Evolutionary conservation across 1,139 yeast genomes (phyloP), one percentile per base, ranked within the genome.

Genomic region (Suhomyces coccinellae): DNA sequence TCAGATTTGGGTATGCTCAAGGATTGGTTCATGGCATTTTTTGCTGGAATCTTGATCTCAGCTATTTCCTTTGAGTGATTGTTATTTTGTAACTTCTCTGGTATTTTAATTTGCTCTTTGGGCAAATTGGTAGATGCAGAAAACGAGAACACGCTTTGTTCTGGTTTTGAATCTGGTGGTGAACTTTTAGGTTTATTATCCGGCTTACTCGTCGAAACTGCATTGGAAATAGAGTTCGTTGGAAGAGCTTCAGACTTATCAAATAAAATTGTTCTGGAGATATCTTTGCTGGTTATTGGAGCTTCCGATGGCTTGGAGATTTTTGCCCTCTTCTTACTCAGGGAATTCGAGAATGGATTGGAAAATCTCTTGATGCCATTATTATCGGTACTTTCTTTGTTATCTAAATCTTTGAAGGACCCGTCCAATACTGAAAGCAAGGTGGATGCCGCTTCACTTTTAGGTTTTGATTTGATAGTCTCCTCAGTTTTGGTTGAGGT

Each of bases 371-470:
- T 61, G 12, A 62, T 43, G 28, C 51, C 52, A 16, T 46, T 48
- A 31, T 48, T 44, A 14, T 48, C 41, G 7, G 49, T 46, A 26
- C 52, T 56, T 13, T 33, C 39, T 13, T 38, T 34, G 6, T 46
- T 48, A 6, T 45, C 44, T 10, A n/a, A 8, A 4, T 15, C 9
- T 15, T 24, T 35, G n/a, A 26, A 10, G 8, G 51, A 55, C 11
- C 71, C 75, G 51, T 83, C 87, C 40, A 87, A 66, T 38, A 86
- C 74, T 5, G 86, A 79, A 43, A 86, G 68, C 38, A 87, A 67
- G 0, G 87, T 78, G 38, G 80, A 73, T 0, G 95, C 95, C 0
- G 93, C 79, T 43, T 74, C 75, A 57, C 90, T 85, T 50, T 82
- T 58, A 2, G 73, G 71, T 47, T 55, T 59, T 3, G 32, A 14